These are phyloP conservation scores for Syncephalis plumigaleata DNA, from an alignment of 371 early-diverging fungal species.

Conservation along the genomic window DNA sequence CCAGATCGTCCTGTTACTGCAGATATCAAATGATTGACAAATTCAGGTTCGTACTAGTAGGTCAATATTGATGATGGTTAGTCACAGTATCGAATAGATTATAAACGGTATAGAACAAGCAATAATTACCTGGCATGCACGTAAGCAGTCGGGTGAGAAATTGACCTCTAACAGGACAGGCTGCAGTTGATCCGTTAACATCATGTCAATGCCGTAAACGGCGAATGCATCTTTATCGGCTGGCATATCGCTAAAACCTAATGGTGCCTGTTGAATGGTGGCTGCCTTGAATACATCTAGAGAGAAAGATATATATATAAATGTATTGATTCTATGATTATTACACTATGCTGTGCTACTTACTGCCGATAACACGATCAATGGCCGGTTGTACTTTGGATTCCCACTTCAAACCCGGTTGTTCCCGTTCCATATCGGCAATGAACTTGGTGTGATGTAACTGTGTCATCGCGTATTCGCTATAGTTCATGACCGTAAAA, in stretches of 20 bases:
- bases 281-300: slow-evolving; percentile 17
- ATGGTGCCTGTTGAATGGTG: slow-evolving; percentile 24
- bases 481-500: slow-evolving; percentile 18
- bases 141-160: slow-evolving; percentile 32
- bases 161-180: slow-evolving; percentile 32
- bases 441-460: slow-evolving; percentile 33
- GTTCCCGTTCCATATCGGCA: slow-evolving; percentile 32
- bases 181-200: slow-evolving; percentile 24
- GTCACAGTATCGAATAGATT: no score
- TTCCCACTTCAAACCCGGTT: slow-evolving; percentile 21
- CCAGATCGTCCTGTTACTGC: no score
- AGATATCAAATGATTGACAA: no score
- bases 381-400: slow-evolving; percentile 23
- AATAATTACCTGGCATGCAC: slow-evolving; percentile 21
- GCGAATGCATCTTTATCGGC: slow-evolving; percentile 22
- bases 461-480: slow-evolving; percentile 25
- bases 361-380: slow-evolving; percentile 16
- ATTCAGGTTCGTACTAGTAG: no score
- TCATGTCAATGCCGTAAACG: slow-evolving; percentile 32
- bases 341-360: no score
- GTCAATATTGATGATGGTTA: no score
- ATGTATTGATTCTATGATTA: no score
- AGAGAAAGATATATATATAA: no score
- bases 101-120: no score
- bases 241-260: slow-evolving; percentile 11